These are phyloP conservation scores for Arabis hirsuta DNA, from an alignment of 345 rosid species.

Conservation along the genomic window DNA sequence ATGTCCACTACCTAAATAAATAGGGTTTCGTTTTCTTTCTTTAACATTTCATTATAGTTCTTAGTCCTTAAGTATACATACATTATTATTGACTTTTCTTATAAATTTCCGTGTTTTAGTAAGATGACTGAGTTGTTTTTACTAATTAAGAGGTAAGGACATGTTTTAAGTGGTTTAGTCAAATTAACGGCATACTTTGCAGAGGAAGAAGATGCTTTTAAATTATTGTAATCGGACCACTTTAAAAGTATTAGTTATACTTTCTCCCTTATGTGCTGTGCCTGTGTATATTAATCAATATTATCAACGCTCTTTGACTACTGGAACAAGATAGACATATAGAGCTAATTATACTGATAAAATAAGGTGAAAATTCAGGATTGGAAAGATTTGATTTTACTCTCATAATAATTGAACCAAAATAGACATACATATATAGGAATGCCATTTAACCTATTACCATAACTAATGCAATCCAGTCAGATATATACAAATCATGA, in stretches of 20 bases:
- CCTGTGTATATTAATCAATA: not conserved
- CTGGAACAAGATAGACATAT: not conserved
- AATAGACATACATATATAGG: no score
- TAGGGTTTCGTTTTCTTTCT: not conserved
- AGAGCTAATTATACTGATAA: not conserved
- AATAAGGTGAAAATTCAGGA: no score
- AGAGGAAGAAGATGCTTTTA: not conserved
- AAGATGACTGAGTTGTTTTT: not conserved
- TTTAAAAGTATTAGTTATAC: slow-evolving; percentile 7
- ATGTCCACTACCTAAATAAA: slow-evolving; percentile 16
- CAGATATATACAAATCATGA: no score
- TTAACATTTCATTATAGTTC: not conserved
- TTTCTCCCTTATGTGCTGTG: not conserved
- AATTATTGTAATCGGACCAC: not conserved
- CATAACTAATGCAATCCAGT: no score
- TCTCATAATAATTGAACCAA: no score
- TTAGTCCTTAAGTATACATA: no score
- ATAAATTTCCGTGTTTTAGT: not conserved
- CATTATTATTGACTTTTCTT: not conserved
- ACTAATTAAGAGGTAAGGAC: not conserved
- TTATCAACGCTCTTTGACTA: slow-evolving; percentile 12
- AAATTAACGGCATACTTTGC: slow-evolving; percentile 26
- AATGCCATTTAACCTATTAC: no score
- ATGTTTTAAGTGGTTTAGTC: slow-evolving; percentile 27
- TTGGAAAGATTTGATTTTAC: no score